Evolutionary conservation across 179 eudicot species (phyloP).

Genomic region (Actinidia arguta): DNA sequence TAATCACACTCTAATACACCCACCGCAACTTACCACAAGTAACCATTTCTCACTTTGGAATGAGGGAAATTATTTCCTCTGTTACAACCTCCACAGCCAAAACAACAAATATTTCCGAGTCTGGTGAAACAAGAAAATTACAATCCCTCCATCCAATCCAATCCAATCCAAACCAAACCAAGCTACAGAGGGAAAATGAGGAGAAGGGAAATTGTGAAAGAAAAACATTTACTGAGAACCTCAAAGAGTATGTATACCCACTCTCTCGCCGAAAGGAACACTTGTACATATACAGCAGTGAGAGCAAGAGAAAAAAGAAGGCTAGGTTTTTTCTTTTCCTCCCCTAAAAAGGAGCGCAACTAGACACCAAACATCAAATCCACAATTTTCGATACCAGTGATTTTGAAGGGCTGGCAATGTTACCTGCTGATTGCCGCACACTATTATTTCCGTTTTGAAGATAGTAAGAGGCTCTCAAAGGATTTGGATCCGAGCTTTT

Average conservation of each 20-base stretch:
- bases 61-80: too few relatives aligned
- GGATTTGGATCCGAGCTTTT: constrained; percentile 46
- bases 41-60: too few relatives aligned
- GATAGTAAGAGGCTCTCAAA: constrained; percentile 52
- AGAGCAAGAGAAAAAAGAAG: not conserved
- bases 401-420: constrained; percentile 90
- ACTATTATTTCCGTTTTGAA: constrained; percentile 62
- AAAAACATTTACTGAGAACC: not conserved
- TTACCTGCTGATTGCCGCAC: constrained; percentile 63
- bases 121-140: too few relatives aligned
- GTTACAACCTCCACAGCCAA: too few relatives aligned
- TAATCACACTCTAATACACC: too few relatives aligned
- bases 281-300: not conserved
- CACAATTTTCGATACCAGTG: constrained; percentile 72
- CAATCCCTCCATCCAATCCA: too few relatives aligned
- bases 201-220: not conserved
- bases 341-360: not conserved
- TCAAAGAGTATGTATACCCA: not conserved
- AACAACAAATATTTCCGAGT: too few relatives aligned
- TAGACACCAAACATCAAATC: constrained; percentile 96
- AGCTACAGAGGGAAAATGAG: too few relatives aligned
- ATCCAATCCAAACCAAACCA: too few relatives aligned
- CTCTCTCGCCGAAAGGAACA: not conserved
- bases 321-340: too few relatives aligned
- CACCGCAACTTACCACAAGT: too few relatives aligned